Evolutionary conservation across 345 rosid species (phyloP), one percentile per base, ranked within the genome.

Genomic region (Excoecaria agallocha): DNA sequence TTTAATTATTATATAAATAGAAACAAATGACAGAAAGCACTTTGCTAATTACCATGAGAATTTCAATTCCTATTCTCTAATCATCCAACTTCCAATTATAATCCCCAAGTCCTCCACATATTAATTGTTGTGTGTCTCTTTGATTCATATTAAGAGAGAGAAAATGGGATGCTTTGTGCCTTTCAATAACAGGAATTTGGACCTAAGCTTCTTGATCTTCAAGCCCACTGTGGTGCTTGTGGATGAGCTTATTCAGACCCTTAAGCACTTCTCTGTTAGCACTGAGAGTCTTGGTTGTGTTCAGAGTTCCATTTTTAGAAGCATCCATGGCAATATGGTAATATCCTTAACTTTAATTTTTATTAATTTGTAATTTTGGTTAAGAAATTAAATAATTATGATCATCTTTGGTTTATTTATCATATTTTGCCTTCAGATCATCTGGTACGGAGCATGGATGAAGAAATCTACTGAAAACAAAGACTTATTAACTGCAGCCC

Each of bases 271-370:
- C 70, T 84, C 84, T 16, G 12, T 58, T 0, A 66, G 74, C 81
- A 79, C 89, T 12, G 64, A 77, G 41, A 72, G 55, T 73, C 83
- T 86, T 62, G 92, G 87, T 12, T 89, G 92, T 75, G 82, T 84
- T 51, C 89, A 82, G 35, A 86, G 85, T 72, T 85, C 87, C 38
- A 75, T 86, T 15, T 78, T 89, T 83, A 77, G 81, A 76, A 89
- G 92, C 84, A 86, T 89, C 74, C 92, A 89, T 81, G 92, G 92
- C 54, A 86, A 85, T 76, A 69, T 81, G 89, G 92, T 85, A 74
- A 70, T 70, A 12, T 56, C 30, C 16, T 8, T 10, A 38, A 10
- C 22, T 9, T 51, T 51, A 1, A 12, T 2, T 1, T 30, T 30
- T 30, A 30, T 30, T 30, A 30, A 30, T 30, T 30, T 30, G 30